phyloP scores from a whole-genome alignment of 768 basidiomycete genomes.

The Suillus occidentalis region DNA sequence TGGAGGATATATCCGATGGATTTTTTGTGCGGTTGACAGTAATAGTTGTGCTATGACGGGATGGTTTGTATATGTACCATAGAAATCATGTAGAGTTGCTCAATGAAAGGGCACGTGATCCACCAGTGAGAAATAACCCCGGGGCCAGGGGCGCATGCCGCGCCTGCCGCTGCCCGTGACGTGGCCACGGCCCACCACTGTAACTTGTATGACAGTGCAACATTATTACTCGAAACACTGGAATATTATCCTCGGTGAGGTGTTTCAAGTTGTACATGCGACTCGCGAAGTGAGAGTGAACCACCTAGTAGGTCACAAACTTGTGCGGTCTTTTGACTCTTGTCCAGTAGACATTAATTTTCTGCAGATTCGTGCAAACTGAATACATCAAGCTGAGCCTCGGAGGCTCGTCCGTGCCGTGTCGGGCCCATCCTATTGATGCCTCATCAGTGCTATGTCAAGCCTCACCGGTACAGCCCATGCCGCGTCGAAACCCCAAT shows the following conservation, averaged over 20 bases:
- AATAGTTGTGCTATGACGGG: slow-evolving; percentile 2
- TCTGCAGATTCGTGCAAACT: neutral
- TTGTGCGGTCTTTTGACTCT: neutral
- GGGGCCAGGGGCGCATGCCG: neutral
- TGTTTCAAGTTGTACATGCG: neutral
- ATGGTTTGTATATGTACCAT: slow-evolving; percentile 7
- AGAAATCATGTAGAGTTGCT: slow-evolving; percentile 6
- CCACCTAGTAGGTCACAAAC: neutral
- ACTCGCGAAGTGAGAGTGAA: neutral
- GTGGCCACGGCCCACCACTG: no score
- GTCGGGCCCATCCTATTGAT: no score
- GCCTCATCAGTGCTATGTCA: no score
- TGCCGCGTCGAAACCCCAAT: no score
- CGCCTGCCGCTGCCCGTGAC: neutral
- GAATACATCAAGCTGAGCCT: neutral
- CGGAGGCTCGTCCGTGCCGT: neutral
- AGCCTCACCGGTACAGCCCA: no score
- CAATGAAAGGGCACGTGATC: neutral
- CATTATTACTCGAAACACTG: no score
- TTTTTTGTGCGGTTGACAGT: neutral
- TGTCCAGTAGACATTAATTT: neutral
- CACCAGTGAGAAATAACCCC: neutral
- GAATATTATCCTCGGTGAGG: neutral
- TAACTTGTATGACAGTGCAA: no score
- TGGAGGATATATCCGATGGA: slow-evolving; percentile 5